Evolutionary conservation across 2,329 filamentous ascomycete species (phyloP).

Genomic region (Fusarium sp.): DNA sequence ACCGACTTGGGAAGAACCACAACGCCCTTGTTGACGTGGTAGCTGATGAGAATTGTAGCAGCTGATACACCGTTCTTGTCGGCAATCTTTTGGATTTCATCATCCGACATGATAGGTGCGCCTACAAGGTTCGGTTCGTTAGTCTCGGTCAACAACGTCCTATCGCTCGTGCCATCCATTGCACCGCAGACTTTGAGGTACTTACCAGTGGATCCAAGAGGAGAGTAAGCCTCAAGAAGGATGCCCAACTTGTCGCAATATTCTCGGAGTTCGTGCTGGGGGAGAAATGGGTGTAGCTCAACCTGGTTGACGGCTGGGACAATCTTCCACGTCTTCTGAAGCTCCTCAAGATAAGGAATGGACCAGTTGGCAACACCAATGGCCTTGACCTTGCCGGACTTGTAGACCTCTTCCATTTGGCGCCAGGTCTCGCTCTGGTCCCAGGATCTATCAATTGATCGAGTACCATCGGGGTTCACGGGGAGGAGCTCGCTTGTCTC

Average conservation of each 20-base stretch:
- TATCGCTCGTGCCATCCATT: neutral
- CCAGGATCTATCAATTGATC: conserved; percentile 29
- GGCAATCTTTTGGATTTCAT: conserved; percentile 32
- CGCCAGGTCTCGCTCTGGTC: conserved; percentile 30
- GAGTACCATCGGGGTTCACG: conserved; percentile 39
- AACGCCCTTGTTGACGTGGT: conserved; percentile 36
- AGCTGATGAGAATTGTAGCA: conserved; percentile 37
- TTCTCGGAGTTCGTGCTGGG: neutral
- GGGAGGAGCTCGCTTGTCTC: conserved; percentile 35
- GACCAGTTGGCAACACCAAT: conserved; percentile 61
- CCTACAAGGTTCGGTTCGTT: neutral
- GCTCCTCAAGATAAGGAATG: conserved; percentile 43
- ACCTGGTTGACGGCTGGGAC: conserved; percentile 11
- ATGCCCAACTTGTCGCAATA: conserved; percentile 8
- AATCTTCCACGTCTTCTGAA: neutral
- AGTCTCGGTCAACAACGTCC: neutral
- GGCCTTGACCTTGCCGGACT: conserved; percentile 59
- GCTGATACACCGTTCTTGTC: conserved; percentile 31
- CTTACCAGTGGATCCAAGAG: conserved; percentile 28
- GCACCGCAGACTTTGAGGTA: neutral
- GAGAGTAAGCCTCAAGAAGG: conserved; percentile 3
- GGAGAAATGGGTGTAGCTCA: conserved; percentile 13
- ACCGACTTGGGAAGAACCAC: conserved; percentile 40
- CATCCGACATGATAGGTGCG: conserved; percentile 12
- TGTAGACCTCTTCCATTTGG: conserved; percentile 40